Conservation (phyloP, 768 basidiomycete genomes). For the Tricholoma terreum region DNA sequence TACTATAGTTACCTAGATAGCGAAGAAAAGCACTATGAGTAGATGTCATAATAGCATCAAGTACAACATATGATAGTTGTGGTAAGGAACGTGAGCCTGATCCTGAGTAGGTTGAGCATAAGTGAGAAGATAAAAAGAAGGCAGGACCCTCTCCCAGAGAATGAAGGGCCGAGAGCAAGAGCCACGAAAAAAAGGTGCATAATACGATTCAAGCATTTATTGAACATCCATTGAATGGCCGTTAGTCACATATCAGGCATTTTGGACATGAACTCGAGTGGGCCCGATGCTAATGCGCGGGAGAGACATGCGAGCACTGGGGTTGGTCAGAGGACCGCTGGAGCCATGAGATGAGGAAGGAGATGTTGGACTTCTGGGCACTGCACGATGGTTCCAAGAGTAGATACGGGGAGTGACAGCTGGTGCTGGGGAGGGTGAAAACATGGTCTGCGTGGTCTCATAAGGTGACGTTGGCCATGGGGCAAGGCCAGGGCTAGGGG, state of each 20-base stretch:
- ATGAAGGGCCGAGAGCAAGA: neutral
- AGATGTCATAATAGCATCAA: neutral
- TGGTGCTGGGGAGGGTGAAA: constrained; percentile 54
- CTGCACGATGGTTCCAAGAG: constrained; percentile 39
- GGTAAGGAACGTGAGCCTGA: neutral
- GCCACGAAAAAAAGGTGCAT: neutral
- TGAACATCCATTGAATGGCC: constrained; percentile 7
- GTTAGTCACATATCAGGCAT: constrained; percentile 24
- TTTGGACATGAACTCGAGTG: constrained; percentile 43
- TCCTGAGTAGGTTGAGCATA: neutral
- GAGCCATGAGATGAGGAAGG: constrained; percentile 31
- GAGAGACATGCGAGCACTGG: constrained; percentile 55
- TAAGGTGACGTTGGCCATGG: constrained; percentile 25
- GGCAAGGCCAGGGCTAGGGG: constrained; percentile 27
- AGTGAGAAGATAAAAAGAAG: constrained; percentile 1
- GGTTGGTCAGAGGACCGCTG: constrained; percentile 54
- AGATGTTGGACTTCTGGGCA: constrained; percentile 29
- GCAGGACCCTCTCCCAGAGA: neutral
- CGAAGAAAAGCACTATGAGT: neutral
- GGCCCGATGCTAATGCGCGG: constrained; percentile 48
- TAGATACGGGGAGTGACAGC: constrained; percentile 57
- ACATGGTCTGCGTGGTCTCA: constrained; percentile 20
- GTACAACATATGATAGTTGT: neutral
- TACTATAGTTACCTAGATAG: neutral
- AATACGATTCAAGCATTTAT: constrained; percentile 14